Percentiles rank a stretch among this genome's conserved stretches.
These are phyloP conservation scores for Colletotrichum sublineola DNA, from an alignment of 2,329 filamentous ascomycete genomes.

Conservation along the genomic window DNA sequence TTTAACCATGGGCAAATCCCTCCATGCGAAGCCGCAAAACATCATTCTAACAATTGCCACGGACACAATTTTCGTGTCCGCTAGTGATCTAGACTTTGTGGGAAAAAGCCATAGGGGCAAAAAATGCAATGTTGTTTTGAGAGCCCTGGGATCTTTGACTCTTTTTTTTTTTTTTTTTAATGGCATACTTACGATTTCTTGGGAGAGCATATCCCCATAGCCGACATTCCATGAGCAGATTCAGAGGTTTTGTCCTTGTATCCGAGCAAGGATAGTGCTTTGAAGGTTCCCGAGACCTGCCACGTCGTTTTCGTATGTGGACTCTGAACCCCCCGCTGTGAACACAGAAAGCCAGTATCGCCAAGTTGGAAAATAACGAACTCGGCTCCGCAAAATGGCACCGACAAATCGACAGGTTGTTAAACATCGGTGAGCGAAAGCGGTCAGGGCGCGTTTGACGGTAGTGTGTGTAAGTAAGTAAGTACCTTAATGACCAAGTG, in stretches of 20 bases:
- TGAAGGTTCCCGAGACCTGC: not conserved
- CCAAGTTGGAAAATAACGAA: not conserved
- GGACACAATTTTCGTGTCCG: not conserved
- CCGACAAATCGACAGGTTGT: not conserved
- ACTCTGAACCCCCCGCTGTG: not conserved
- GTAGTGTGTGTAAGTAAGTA: not conserved
- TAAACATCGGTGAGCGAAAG: not conserved
- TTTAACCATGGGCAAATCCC: not conserved
- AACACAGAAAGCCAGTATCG: not conserved
- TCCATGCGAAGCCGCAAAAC: not conserved
- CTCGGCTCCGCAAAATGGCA: not conserved
- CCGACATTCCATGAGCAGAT: conserved; percentile 8
- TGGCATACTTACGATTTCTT: not conserved
- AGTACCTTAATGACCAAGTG: not conserved
- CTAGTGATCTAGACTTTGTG: not conserved
- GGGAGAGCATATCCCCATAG: not conserved
- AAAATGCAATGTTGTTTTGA: not conserved
- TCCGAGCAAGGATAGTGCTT: conserved; percentile 5
- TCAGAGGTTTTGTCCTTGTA: conserved; percentile 16
- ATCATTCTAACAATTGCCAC: not conserved
- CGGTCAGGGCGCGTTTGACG: not conserved
- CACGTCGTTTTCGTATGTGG: not conserved
- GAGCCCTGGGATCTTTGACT: not conserved
- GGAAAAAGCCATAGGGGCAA: not conserved
- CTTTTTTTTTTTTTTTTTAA: not conserved